Evolutionary conservation across 345 rosid species (phyloP).

Genomic region (Murraya koenigii): DNA sequence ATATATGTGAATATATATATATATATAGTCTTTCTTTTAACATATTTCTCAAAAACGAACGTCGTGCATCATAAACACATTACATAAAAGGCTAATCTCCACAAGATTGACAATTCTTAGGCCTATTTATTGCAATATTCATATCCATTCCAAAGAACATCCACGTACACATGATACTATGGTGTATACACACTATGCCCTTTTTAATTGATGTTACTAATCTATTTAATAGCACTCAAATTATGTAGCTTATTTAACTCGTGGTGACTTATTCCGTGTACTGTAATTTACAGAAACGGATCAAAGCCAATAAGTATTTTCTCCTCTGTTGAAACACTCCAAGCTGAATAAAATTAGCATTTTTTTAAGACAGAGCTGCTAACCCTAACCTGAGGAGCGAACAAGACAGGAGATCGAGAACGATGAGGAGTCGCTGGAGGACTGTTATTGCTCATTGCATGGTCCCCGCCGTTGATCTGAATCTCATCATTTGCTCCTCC

Average conservation of each 20-base stretch:
- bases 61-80: background rate
- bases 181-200: background rate
- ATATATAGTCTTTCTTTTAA: background rate
- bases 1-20: no score
- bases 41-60: background rate
- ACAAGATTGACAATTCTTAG: background rate
- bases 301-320: no score
- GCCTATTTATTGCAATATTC: background rate
- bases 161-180: background rate
- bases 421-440: constrained; percentile 59
- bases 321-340: no score
- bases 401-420: constrained; percentile 62
- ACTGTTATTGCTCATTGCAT: constrained; percentile 39
- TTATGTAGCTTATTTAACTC: background rate
- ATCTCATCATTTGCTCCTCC: constrained; percentile 16
- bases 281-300: background rate
- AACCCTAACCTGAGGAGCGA: constrained; percentile 64
- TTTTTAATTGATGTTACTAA: background rate
- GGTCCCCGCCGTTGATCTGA: constrained; percentile 49
- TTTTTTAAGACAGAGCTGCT: no score
- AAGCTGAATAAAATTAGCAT: no score
- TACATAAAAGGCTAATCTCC: background rate
- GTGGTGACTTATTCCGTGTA: background rate
- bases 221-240: background rate
- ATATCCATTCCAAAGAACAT: background rate